phyloP scores from a whole-genome alignment of 2,329 filamentous ascomycete species.

The Endocalyx cinctus region DNA sequence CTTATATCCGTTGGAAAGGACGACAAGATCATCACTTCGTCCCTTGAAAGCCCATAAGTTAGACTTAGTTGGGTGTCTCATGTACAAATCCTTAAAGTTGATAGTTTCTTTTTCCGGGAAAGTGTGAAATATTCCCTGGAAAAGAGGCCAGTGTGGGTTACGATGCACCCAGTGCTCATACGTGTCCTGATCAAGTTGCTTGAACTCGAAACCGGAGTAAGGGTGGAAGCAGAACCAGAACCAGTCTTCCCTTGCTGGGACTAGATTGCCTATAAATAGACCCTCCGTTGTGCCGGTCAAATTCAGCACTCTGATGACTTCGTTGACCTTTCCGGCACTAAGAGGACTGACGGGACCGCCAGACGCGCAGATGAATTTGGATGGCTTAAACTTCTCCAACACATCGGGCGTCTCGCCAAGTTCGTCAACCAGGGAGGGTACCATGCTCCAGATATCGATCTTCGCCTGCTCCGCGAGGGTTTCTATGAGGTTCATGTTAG shows the following conservation, averaged over 20 bases:
- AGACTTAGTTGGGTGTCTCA: slow-evolving; percentile 16
- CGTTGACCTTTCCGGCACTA: slow-evolving; percentile 24
- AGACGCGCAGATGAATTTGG: slow-evolving; percentile 33
- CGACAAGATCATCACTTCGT: slow-evolving; percentile 35
- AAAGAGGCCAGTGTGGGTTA: slow-evolving; percentile 23
- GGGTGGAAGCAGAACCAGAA: slow-evolving; percentile 30
- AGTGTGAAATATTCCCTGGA: slow-evolving; percentile 30
- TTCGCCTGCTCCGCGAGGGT: slow-evolving; percentile 26
- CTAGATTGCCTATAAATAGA: slow-evolving; percentile 29
- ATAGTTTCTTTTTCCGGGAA: slow-evolving; percentile 17
- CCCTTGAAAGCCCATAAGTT: slow-evolving; percentile 35
- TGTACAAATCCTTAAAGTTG: slow-evolving; percentile 7
- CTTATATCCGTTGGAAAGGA: slow-evolving; percentile 34
- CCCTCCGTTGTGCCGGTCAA: slow-evolving; percentile 30
- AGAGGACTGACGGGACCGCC: slow-evolving; percentile 26
- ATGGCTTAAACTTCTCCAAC: slow-evolving; percentile 23
- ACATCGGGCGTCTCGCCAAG: slow-evolving; percentile 26
- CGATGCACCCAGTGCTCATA: slow-evolving; percentile 30
- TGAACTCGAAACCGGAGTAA: slow-evolving; percentile 30
- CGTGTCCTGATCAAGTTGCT: slow-evolving; percentile 21
- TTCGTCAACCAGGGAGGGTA: slow-evolving; percentile 32
- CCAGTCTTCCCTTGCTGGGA: slow-evolving; percentile 17
- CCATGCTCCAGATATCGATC: slow-evolving; percentile 35
- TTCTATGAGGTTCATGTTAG: slow-evolving; percentile 31
- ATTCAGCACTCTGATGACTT: slow-evolving; percentile 28